A percentile compares a stretch with the other conserved stretches of the same genome.
phyloP scores from a whole-genome alignment of 23 red algal genomes.

The Gracilariopsis chorda region DNA sequence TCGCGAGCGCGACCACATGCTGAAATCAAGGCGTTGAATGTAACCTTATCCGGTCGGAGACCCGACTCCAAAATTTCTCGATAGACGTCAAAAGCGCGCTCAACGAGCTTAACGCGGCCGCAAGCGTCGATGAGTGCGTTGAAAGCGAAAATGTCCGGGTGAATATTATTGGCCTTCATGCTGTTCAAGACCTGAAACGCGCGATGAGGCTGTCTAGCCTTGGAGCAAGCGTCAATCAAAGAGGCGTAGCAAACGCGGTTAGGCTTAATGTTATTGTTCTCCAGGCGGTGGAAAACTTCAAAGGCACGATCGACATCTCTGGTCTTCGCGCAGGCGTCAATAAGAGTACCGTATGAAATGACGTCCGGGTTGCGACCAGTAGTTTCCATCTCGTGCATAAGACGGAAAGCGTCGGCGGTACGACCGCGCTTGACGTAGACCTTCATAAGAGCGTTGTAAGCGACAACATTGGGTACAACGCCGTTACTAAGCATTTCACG shows the following conservation, averaged over 20 bases:
- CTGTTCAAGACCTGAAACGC: conserved; percentile 77
- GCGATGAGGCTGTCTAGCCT: conserved; percentile 63
- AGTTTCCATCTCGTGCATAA: conserved; percentile 77
- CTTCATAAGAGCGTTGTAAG: conserved; percentile 97
- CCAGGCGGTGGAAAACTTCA: conserved; percentile 73
- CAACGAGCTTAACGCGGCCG: conserved; percentile 63
- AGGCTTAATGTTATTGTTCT: conserved; percentile 51
- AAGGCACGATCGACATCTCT: conserved; percentile 84
- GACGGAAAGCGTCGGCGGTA: conserved; percentile 62
- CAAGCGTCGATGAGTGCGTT: conserved; percentile 89
- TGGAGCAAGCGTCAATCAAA: conserved; percentile 87
- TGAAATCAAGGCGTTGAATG: conserved; percentile 97
- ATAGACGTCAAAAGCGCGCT: conserved; percentile 70
- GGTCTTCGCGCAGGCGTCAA: conserved; percentile 91
- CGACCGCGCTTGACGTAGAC: conserved; percentile 76
- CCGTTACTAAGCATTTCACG: conserved; percentile 65
- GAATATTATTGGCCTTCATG: conserved; percentile 65
- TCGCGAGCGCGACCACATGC: conserved; percentile 75
- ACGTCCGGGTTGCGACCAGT: conserved; percentile 78
- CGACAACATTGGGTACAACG: conserved; percentile 82
- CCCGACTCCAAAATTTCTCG: conserved; percentile 63
- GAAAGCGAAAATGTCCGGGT: conserved; percentile 86
- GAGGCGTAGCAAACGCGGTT: conserved; percentile 95
- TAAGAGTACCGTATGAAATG: conserved; percentile 97
- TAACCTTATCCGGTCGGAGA: conserved; percentile 81